Percentiles rank a stretch among this genome's conserved stretches.
phyloP scores from a whole-genome alignment of 2,329 filamentous ascomycete genomes.

The Colletotrichum aenigma region DNA sequence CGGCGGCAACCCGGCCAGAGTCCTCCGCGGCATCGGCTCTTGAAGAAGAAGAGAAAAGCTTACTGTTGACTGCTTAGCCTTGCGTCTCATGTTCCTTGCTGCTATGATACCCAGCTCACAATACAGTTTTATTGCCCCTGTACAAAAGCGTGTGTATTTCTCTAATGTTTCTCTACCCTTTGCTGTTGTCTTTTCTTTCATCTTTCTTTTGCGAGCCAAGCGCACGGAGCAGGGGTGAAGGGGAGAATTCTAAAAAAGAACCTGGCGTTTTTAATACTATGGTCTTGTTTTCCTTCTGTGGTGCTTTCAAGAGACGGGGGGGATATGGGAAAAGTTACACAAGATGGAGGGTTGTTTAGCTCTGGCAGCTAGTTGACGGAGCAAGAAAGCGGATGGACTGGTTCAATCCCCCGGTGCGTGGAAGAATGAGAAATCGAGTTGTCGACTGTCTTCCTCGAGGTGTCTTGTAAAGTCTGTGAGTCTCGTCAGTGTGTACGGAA shows the following conservation, averaged over 20 bases:
- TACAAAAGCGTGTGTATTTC: conserved; percentile 9
- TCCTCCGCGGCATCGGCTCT: conserved; percentile 46
- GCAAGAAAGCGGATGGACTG: background rate
- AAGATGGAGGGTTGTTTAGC: background rate
- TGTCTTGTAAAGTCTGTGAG: background rate
- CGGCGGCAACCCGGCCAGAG: conserved; percentile 71
- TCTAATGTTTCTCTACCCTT: background rate
- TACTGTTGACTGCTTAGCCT: background rate
- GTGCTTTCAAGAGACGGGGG: background rate
- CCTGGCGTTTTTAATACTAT: background rate
- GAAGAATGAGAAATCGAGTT: background rate
- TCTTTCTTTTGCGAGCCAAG: conserved; percentile 1
- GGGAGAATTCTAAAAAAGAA: background rate
- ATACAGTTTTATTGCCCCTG: conserved; percentile 1
- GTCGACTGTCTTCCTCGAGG: background rate
- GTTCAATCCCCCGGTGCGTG: background rate
- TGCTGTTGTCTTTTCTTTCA: background rate
- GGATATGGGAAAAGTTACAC: background rate
- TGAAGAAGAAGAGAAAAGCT: background rate
- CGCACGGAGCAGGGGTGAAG: background rate
- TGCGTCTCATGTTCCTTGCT: background rate
- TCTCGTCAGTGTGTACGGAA: background rate
- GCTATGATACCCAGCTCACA: conserved; percentile 21
- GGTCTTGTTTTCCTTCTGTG: background rate
- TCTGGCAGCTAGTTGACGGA: conserved; percentile 5